These are phyloP conservation scores for Picochlorum sp. DNA, from an alignment of 139 green algal genomes.

Conservation along the genomic window DNA sequence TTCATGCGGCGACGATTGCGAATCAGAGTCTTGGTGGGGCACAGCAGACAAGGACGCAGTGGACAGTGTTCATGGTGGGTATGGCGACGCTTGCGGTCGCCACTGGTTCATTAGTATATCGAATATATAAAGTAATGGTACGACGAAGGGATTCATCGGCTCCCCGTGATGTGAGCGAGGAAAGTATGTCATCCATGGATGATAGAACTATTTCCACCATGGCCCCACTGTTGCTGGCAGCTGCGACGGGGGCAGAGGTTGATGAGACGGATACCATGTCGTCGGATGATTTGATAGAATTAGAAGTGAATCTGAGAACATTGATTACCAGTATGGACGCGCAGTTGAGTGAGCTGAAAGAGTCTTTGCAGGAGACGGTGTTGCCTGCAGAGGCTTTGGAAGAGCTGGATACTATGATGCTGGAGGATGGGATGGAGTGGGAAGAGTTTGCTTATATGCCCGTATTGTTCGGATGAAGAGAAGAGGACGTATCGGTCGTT, in stretches of 20 bases:
- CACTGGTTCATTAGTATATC: not conserved
- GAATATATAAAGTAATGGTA: not conserved
- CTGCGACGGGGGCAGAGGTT: conserved; percentile 11
- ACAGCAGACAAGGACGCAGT: too few relatives aligned
- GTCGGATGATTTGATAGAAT: conserved; percentile 11
- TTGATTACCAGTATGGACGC: conserved; percentile 25
- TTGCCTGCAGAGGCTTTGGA: conserved; percentile 11
- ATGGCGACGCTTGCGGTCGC: not conserved
- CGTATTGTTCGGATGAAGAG: conserved; percentile 5
- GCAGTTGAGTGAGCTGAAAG: conserved; percentile 18
- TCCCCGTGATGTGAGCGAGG: not conserved
- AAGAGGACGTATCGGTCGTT: conserved; percentile 17
- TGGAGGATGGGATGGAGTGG: conserved; percentile 1
- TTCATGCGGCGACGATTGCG: too few relatives aligned
- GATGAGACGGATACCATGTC: conserved; percentile 15
- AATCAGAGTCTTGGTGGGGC: too few relatives aligned
- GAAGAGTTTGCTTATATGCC: conserved; percentile 3
- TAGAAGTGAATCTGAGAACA: conserved; percentile 15
- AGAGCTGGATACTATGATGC: not conserved
- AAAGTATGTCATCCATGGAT: not conserved
- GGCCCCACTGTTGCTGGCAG: conserved; percentile 17
- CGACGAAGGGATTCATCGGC: not conserved
- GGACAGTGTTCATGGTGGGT: too few relatives aligned
- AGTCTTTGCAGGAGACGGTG: not conserved
- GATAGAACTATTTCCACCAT: not conserved